Evolutionary conservation across 2,329 filamentous ascomycete species (phyloP), one percentile per base, ranked within the genome.

Genomic region (Epichloe bromicola): DNA sequence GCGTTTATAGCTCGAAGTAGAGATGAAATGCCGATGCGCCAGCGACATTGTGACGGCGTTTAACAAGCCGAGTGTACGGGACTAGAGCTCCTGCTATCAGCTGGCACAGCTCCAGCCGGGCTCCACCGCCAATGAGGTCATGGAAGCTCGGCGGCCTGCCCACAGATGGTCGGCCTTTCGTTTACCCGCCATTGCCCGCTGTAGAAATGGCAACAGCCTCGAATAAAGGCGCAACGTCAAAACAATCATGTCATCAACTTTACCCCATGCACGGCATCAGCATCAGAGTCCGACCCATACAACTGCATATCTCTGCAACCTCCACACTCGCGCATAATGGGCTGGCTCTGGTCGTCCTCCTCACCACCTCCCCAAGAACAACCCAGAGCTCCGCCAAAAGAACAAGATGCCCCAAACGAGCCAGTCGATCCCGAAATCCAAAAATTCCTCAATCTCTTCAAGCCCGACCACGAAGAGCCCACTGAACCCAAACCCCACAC

Each of bases 301-400:
- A 14, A 15, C 30, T n/a, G 7, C 41, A 1, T 11, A 8, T 6
- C 2, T 10, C 12, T n/a, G 10, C 17, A n/a, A 30, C 14, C 5
- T 40, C 10, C 36, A 11, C 4, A 30, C 4, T 8, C 46, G 15
- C 11, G 5, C 59, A 68, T 51, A 55, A 83, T 83, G 80, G 79
- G 78, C 57, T 83, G 80, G 80, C 68, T 81, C 55, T 83, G 78
- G 77, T 70, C 74, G 53, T 70, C 67, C 5, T 59, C 67, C 10
- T 20, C 58, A 37, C 50, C 56, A 39, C 49, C 55, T 34, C 58
- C 41, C 2, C 42, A 38, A 38, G 41, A 60, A 46, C 57, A 62
- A 46, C 50, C 56, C 49, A 39, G 57, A 19, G 42, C 60, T 40
- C 54, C 57, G 34, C 51, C 60, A 47, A 19, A 59, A 33, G 51